Evolutionary conservation across 495 filamentous ascomycete species (phyloP).

Genomic region (Apiosordaria backusii): DNA sequence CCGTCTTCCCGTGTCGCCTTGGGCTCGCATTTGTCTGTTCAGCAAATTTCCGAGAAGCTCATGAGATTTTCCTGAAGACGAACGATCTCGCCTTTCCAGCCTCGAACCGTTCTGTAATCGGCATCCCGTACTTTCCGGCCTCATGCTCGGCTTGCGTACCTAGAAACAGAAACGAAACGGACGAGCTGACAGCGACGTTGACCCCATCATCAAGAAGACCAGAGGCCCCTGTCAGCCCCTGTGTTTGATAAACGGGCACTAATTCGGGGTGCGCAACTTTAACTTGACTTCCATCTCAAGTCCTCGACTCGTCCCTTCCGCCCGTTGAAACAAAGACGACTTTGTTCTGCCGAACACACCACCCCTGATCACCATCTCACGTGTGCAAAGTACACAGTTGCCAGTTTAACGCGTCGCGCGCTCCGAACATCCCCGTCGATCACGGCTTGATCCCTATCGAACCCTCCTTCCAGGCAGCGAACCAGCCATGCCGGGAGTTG

Average conservation of each 20-base stretch:
- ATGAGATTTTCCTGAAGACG: neutral
- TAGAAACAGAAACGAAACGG: neutral
- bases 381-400: neutral
- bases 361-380: neutral
- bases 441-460: neutral
- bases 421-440: neutral
- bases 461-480: neutral
- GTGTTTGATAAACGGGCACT: conserved; percentile 4
- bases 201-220: neutral
- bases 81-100: neutral
- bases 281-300: neutral
- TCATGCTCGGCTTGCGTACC: neutral
- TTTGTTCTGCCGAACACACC: neutral
- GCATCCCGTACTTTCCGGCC: neutral
- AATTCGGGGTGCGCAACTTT: conserved; percentile 1
- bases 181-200: neutral
- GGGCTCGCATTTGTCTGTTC: neutral
- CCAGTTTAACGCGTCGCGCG: neutral
- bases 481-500: conserved; percentile 26
- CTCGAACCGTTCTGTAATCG: neutral
- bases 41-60: neutral
- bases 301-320: neutral
- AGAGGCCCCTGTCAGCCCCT: neutral
- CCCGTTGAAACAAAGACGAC: conserved; percentile 7
- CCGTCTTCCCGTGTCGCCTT: neutral